These are phyloP conservation scores for Boletellus deceptivus DNA, from an alignment of 1,284 basidiomycete species.

Conservation along the genomic window DNA sequence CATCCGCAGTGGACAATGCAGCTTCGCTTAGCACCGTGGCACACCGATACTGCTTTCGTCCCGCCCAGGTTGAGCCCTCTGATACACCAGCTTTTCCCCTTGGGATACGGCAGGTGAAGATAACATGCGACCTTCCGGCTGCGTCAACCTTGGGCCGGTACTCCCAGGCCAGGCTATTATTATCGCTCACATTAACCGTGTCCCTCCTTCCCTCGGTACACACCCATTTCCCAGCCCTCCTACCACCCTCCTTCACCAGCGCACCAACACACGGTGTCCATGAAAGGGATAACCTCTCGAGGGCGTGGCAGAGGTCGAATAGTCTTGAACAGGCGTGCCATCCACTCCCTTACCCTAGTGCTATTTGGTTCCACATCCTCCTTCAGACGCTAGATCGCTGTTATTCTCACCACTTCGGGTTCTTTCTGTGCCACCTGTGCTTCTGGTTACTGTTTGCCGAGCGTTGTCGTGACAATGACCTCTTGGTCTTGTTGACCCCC, in stretches of 20 bases:
- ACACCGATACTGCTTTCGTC: no score
- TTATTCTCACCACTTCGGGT: conserved; percentile 51
- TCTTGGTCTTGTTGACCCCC: conserved; percentile 43
- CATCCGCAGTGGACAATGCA: no score
- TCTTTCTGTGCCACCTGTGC: conserved; percentile 68
- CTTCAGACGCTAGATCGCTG: conserved; percentile 55
- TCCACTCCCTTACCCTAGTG: conserved; percentile 39
- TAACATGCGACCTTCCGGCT: no score
- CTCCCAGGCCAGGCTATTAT: conserved; percentile 15
- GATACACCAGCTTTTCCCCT: no score
- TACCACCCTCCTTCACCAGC: neutral
- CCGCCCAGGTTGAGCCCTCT: no score
- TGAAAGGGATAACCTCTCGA: conserved; percentile 12
- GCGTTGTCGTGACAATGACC: no score
- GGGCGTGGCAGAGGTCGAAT: neutral
- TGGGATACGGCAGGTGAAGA: no score
- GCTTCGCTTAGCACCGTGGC: no score
- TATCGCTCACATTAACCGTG: neutral
- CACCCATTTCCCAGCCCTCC: neutral
- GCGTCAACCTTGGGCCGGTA: neutral
- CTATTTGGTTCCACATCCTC: conserved; percentile 27
- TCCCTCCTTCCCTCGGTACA: neutral
- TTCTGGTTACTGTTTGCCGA: conserved; percentile 33
- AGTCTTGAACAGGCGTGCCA: neutral
- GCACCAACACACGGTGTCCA: neutral